Conservation (phyloP, 2,329 filamentous ascomycete genomes). For the Fusarium xyrophilum region DNA sequence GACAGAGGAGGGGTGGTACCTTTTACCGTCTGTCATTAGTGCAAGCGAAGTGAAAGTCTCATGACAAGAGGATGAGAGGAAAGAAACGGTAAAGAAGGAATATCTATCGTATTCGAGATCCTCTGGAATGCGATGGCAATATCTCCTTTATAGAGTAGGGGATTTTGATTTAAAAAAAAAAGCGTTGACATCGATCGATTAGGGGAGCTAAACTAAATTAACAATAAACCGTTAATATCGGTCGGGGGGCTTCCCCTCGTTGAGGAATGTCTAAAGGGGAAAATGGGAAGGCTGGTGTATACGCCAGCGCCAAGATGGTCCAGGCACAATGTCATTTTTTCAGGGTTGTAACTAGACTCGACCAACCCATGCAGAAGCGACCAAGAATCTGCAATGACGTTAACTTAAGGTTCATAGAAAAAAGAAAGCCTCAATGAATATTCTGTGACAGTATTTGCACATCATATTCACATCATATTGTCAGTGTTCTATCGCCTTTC, state of each 20-base stretch:
- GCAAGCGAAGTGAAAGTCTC: slow-evolving; percentile 11
- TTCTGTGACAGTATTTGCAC: background rate
- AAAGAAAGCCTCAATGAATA: background rate
- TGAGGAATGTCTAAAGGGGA: slow-evolving; percentile 18
- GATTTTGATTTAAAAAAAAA: background rate
- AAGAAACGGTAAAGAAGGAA: background rate
- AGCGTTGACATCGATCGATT: slow-evolving; percentile 4
- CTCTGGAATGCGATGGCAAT: slow-evolving; percentile 4
- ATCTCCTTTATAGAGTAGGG: background rate
- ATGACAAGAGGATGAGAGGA: slow-evolving; percentile 2
- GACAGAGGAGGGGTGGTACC: slow-evolving; percentile 11
- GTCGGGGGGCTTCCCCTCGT: slow-evolving; percentile 14
- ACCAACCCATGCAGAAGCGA: background rate
- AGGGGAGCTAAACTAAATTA: slow-evolving; percentile 20
- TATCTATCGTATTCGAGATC: slow-evolving; percentile 13
- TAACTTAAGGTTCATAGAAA: slow-evolving; percentile 1
- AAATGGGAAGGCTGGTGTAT: slow-evolving; percentile 25
- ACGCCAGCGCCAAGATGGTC: slow-evolving; percentile 14
- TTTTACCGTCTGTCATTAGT: slow-evolving; percentile 19
- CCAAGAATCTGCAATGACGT: slow-evolving; percentile 10
- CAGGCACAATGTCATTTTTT: background rate
- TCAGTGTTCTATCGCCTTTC: background rate
- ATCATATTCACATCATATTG: background rate
- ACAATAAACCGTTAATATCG: slow-evolving; percentile 16
- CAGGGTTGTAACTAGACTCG: background rate